These are phyloP conservation scores for Alternaria angustiovoidea DNA, from an alignment of 2,329 filamentous ascomycete species.

Conservation along the genomic window DNA sequence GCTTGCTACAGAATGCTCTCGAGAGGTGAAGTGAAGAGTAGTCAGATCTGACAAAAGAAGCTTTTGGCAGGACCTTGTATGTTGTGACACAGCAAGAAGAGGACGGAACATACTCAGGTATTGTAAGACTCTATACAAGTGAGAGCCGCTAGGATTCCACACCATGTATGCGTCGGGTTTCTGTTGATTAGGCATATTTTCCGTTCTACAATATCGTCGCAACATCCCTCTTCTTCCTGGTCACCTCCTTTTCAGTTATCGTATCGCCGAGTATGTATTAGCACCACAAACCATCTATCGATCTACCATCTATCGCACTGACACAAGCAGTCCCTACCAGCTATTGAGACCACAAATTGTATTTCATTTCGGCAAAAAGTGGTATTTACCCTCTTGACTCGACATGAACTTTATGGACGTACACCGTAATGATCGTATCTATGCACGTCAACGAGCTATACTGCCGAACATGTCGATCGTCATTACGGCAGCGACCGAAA, in stretches of 20 bases:
- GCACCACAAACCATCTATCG: no score
- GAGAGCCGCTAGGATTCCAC: neutral
- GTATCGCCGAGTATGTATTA: neutral
- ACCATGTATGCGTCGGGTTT: neutral
- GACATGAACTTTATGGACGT: neutral
- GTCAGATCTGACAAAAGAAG: no score
- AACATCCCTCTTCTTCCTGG: neutral
- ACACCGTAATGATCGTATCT: neutral
- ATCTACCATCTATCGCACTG: neutral
- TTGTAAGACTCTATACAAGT: neutral
- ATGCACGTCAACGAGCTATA: neutral
- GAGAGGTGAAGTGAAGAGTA: no score
- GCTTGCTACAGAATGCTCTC: neutral
- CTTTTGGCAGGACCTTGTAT: neutral
- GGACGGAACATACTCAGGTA: neutral
- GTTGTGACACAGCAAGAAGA: neutral
- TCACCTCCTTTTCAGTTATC: neutral
- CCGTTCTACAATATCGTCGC: no score
- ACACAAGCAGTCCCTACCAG: neutral
- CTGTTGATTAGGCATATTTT: no score
- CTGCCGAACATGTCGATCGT: neutral
- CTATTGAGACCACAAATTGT: neutral
- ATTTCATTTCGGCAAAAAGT: neutral
- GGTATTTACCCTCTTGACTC: neutral
- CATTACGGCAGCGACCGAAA: neutral